phyloP scores from a whole-genome alignment of 1,284 basidiomycete species.

The Fomitiporia mediterranea region DNA sequence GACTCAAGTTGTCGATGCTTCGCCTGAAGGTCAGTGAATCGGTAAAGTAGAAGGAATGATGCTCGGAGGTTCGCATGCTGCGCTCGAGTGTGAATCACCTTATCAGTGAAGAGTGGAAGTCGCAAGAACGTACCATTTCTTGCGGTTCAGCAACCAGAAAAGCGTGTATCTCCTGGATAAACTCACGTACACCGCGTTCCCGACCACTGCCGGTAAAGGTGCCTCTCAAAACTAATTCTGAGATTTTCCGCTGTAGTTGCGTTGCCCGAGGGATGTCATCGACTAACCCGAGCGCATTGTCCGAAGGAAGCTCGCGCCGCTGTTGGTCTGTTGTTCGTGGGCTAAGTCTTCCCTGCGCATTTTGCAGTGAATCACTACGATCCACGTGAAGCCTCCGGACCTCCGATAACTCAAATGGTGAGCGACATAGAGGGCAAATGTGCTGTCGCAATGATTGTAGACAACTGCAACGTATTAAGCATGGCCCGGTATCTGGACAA shows the following conservation, averaged over 20 bases:
- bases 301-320: background rate
- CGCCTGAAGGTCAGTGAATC: constrained; percentile 13
- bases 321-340: background rate
- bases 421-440: constrained; percentile 17
- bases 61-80: constrained; percentile 14
- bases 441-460: constrained; percentile 9
- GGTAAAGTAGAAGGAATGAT: constrained; percentile 17
- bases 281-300: constrained; percentile 12
- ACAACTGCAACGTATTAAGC: background rate
- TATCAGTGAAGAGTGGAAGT: background rate
- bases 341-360: background rate
- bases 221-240: constrained; percentile 11
- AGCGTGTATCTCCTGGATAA: constrained; percentile 15
- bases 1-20: constrained; percentile 12
- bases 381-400: constrained; percentile 18
- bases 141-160: constrained; percentile 12
- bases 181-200: constrained; percentile 13
- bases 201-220: constrained; percentile 6
- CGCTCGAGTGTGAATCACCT: background rate
- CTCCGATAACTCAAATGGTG: constrained; percentile 13
- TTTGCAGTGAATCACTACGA: constrained; percentile 10
- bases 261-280: constrained; percentile 9
- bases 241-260: constrained; percentile 9
- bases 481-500: background rate
- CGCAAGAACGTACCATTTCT: constrained; percentile 7